Evolutionary conservation across 495 filamentous ascomycete genomes (phyloP), one percentile per base, ranked within the genome.

Genomic region (Bathelium albidoporum): DNA sequence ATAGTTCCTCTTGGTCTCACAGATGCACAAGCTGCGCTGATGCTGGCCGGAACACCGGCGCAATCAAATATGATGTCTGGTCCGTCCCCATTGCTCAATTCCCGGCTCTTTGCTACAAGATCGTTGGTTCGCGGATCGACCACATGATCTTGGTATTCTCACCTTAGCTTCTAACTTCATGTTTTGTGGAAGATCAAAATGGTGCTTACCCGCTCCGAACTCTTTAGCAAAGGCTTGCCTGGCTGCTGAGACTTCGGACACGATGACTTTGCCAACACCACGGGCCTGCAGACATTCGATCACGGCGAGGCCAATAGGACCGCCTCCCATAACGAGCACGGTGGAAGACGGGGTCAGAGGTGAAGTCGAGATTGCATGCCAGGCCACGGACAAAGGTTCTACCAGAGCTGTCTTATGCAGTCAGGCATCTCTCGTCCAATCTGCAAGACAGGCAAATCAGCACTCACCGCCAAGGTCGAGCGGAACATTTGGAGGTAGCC

Each of bases 1-100:
- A 74, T 64, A 9, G 70, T 70, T 7, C 73, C 72, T 7, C 70
- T 60, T n/a, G 65, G 59, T 32, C 60, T 70, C 11, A 73, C 65
- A 0, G 66, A 66, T 18, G 69, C 62, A 60, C 70, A 68, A 1
- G 67, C 70, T 2, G 65, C 62, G 31, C 66, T 63, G 16, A 69
- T 9, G n/a, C 64, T 65, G 2, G 66, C 70, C 0, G 68, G 71
- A 0, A 74, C 73, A 18, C 71, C 71, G 1, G 73, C 73, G 58
- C 73, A 74, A 62, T 74, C 73, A 53, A 74, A 73, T 26, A 72
- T 71, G 22, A 74, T 65, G 53, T 73, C 69, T 2, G 69, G 64
- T 0, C 70, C 70, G 12, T 52, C 61, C 36, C 68, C 71, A 20
- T 69, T 67, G 53, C 67, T 66, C 2, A 74, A 59, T 55, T 70